A percentile compares a stretch with the other conserved stretches of the same genome.
phyloP scores from a whole-genome alignment of 2,329 filamentous ascomycete genomes.

The Capronia epimyces region DNA sequence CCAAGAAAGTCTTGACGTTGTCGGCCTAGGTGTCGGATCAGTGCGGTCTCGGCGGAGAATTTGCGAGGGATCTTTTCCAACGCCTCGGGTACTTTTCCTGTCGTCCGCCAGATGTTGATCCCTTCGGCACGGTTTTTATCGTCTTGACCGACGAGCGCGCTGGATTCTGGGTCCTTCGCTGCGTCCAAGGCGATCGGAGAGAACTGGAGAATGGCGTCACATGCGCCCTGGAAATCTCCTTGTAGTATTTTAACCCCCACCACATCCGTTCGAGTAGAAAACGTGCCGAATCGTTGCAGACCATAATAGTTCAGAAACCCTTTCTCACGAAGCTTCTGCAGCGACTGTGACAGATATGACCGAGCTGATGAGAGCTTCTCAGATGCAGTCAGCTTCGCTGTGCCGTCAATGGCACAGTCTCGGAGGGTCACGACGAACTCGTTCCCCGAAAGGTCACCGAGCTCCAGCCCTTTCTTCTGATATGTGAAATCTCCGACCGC shows the following conservation, averaged over 20 bases:
- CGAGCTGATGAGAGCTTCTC: slow-evolving; percentile 39
- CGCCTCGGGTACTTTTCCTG: slow-evolving; percentile 55
- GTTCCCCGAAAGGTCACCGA: slow-evolving; percentile 82
- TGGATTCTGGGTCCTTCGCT: slow-evolving; percentile 41
- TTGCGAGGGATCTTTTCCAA: slow-evolving; percentile 67
- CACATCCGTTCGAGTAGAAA: slow-evolving; percentile 75
- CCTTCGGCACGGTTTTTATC: slow-evolving; percentile 74
- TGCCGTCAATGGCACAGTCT: slow-evolving; percentile 58
- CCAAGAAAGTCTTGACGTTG: slow-evolving; percentile 67
- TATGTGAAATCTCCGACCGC: slow-evolving; percentile 76
- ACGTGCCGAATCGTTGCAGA: slow-evolving; percentile 92
- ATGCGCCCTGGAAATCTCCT: slow-evolving; percentile 72
- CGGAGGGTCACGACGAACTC: slow-evolving; percentile 90
- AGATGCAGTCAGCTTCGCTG: slow-evolving; percentile 33
- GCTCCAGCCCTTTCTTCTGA: slow-evolving; percentile 62
- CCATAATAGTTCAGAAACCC: slow-evolving; percentile 98
- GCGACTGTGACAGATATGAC: slow-evolving; percentile 52
- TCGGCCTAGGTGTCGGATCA: slow-evolving; percentile 68
- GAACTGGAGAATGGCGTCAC: slow-evolving; percentile 70
- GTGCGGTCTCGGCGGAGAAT: slow-evolving; percentile 70
- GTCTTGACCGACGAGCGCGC: slow-evolving; percentile 45
- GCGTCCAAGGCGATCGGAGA: slow-evolving; percentile 57
- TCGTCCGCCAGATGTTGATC: slow-evolving; percentile 66
- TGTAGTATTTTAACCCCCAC: slow-evolving; percentile 79
- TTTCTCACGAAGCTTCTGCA: slow-evolving; percentile 62